These are phyloP conservation scores for Populus pruinosa DNA, from an alignment of 345 rosid genomes.

Conservation along the genomic window DNA sequence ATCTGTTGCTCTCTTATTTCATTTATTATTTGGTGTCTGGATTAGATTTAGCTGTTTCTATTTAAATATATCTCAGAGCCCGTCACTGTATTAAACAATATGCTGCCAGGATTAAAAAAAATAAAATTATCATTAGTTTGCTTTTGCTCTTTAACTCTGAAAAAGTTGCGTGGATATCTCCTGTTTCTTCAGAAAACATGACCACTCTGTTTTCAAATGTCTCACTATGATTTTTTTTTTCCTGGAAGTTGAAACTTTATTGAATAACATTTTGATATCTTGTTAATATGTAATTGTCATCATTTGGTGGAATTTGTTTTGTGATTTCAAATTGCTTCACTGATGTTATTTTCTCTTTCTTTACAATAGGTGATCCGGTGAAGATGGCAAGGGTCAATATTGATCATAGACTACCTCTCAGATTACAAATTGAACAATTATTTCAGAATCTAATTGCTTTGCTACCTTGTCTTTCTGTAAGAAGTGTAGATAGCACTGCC, in stretches of 20 bases:
- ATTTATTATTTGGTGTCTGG: background rate
- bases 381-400: conserved; percentile 67
- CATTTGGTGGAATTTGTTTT: background rate
- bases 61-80: background rate
- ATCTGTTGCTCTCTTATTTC: conserved; percentile 1
- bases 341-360: background rate
- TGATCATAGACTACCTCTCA: conserved; percentile 45
- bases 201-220: background rate
- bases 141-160: background rate
- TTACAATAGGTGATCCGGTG: conserved; percentile 62
- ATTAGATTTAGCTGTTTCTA: background rate
- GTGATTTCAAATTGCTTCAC: background rate
- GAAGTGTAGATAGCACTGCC: conserved; percentile 11
- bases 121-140: background rate
- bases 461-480: conserved; percentile 64
- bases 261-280: background rate
- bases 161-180: background rate
- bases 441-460: conserved; percentile 54
- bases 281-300: background rate
- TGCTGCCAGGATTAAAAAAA: background rate
- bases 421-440: conserved; percentile 41
- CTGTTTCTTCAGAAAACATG: background rate
- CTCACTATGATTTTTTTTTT: background rate
- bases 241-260: background rate
- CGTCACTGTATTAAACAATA: background rate